Evolutionary conservation across 2,329 filamentous ascomycete species (phyloP).

Genomic region (Escovopsis sp.): DNA sequence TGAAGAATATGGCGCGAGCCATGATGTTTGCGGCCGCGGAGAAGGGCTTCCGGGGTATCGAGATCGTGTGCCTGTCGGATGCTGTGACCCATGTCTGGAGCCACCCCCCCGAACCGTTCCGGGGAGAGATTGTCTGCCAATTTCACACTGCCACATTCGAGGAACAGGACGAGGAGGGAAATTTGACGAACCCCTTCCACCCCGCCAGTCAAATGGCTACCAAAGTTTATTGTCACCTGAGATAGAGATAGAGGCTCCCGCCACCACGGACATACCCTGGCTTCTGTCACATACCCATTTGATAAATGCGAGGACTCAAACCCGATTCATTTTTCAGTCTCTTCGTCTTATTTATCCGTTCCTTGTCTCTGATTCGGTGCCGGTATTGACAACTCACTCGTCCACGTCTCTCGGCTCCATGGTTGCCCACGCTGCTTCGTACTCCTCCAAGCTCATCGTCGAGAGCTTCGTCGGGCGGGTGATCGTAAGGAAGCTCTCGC

Average conservation of each 20-base stretch:
- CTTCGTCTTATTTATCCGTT: background rate
- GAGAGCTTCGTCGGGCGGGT: conserved; percentile 38
- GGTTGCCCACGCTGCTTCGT: conserved; percentile 19
- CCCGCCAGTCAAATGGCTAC: conserved; percentile 5
- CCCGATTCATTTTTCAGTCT: background rate
- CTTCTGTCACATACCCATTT: background rate
- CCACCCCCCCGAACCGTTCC: conserved; percentile 13
- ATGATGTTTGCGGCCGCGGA: conserved; percentile 10
- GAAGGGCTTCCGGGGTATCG: conserved; percentile 12
- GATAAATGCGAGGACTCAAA: background rate
- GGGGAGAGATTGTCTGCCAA: conserved; percentile 4
- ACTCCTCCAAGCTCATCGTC: conserved; percentile 33
- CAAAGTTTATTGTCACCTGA: conserved; percentile 6
- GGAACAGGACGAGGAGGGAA: conserved; percentile 5
- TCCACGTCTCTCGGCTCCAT: conserved; percentile 16
- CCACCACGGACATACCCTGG: too few relatives aligned
- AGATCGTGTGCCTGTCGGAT: conserved; percentile 12
- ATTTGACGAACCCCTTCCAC: conserved; percentile 3
- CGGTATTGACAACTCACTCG: background rate
- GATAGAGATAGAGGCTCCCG: background rate
- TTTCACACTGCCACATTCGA: conserved; percentile 6
- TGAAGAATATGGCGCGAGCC: conserved; percentile 11
- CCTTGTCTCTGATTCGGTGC: background rate
- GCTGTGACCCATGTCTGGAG: conserved; percentile 14
- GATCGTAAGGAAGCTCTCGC: conserved; percentile 34